These are phyloP conservation scores for Termitomyces sp. DNA, from an alignment of 768 basidiomycete genomes.

Conservation along the genomic window DNA sequence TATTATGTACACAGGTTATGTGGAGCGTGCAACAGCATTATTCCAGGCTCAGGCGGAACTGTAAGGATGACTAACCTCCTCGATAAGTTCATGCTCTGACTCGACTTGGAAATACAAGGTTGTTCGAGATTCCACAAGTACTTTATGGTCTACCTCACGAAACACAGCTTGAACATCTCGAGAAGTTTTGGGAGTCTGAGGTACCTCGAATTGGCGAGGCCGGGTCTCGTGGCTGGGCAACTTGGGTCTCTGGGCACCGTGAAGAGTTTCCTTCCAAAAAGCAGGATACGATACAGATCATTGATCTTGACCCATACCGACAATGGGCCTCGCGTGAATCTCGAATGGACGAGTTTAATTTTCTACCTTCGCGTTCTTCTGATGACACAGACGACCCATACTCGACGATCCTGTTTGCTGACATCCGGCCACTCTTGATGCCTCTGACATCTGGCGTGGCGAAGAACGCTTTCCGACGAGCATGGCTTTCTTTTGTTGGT, in stretches of 20 bases:
- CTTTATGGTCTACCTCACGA: constrained; percentile 44
- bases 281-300: constrained; percentile 7
- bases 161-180: constrained; percentile 55
- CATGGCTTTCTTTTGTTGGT: constrained; percentile 72
- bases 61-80: constrained; percentile 38
- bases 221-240: constrained; percentile 64
- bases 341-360: constrained; percentile 40
- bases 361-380: constrained; percentile 54
- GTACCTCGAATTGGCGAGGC: constrained; percentile 71
- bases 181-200: constrained; percentile 87
- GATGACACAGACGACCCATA: constrained; percentile 68
- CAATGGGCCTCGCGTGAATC: constrained; percentile 65
- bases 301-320: constrained; percentile 59
- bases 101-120: constrained; percentile 35
- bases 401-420: constrained; percentile 67
- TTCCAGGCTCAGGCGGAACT: constrained; percentile 85
- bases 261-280: constrained; percentile 26
- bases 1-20: constrained; percentile 50
- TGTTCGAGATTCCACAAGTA: constrained; percentile 54
- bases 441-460: constrained; percentile 41
- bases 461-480: constrained; percentile 58
- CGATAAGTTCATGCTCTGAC: neutral
- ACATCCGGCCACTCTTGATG: constrained; percentile 62
- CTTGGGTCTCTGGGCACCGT: constrained; percentile 52
- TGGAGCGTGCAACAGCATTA: constrained; percentile 72